Evolutionary conservation across 371 early-diverging fungal genomes (phyloP).

Genomic region (Mortierella polycephala): DNA sequence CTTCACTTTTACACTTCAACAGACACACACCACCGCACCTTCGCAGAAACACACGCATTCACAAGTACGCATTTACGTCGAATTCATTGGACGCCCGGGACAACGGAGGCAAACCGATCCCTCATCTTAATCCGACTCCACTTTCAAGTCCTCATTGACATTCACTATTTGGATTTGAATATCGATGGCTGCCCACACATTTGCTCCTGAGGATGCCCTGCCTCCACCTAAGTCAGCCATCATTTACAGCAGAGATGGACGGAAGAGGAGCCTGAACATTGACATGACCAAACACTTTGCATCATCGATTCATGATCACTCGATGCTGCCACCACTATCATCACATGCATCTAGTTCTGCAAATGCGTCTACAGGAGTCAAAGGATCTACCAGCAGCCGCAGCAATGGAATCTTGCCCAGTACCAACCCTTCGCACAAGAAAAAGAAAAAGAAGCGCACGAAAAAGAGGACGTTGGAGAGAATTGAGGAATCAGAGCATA

Average conservation of each 20-base stretch:
- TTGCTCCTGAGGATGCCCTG: constrained; percentile 49
- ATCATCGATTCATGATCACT: constrained; percentile 26
- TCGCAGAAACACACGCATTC: no score
- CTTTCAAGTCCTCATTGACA: background rate
- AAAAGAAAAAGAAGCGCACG: constrained; percentile 55
- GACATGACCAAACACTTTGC: constrained; percentile 51
- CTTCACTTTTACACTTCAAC: no score
- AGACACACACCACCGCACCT: no score
- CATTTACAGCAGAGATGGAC: constrained; percentile 59
- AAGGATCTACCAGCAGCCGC: constrained; percentile 13
- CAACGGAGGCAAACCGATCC: no score
- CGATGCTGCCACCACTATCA: constrained; percentile 18
- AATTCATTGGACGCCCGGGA: background rate
- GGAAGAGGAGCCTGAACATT: constrained; percentile 58
- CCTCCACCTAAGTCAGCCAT: constrained; percentile 58
- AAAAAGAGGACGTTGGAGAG: constrained; percentile 41
- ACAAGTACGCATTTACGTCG: no score
- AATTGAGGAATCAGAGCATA: constrained; percentile 31
- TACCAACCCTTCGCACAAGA: constrained; percentile 35
- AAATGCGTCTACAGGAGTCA: background rate
- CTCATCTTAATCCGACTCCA: background rate
- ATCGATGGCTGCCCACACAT: constrained; percentile 54
- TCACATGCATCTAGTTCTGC: constrained; percentile 6
- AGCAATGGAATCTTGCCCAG: constrained; percentile 6
- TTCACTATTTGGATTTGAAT: background rate